These are phyloP conservation scores for Pseudogymnoascus sp. DNA, from an alignment of 2,329 filamentous ascomycete genomes.

Conservation along the genomic window DNA sequence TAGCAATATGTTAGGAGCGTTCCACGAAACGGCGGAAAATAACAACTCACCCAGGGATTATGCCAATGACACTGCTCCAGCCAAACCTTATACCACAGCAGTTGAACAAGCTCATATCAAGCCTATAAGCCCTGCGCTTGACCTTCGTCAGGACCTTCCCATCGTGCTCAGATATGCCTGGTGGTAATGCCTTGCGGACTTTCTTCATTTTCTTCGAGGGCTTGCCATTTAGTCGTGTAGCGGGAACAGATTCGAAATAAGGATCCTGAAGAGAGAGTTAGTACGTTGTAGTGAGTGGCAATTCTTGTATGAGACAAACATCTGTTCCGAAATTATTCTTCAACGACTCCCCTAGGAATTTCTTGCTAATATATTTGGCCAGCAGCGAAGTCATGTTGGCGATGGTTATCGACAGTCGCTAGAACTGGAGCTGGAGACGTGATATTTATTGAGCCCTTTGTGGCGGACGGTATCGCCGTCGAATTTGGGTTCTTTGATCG, in stretches of 20 bases:
- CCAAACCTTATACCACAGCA: conserved; percentile 78
- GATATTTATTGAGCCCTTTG: background rate
- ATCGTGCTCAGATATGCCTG: conserved; percentile 77
- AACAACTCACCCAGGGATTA: conserved; percentile 67
- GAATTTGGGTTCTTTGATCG: conserved; percentile 20
- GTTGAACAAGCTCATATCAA: conserved; percentile 80
- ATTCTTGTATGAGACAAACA: conserved; percentile 30
- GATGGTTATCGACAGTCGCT: background rate
- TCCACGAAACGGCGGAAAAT: conserved; percentile 16
- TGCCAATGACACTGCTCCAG: conserved; percentile 77
- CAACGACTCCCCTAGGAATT: conserved; percentile 48
- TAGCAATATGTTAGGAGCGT: conserved; percentile 18
- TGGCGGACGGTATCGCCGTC: conserved; percentile 17
- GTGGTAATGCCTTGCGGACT: conserved; percentile 74
- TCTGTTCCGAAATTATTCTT: conserved; percentile 52
- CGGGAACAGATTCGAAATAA: conserved; percentile 76
- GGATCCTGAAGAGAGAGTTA: conserved; percentile 57
- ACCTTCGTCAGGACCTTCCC: conserved; percentile 75
- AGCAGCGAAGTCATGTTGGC: conserved; percentile 45
- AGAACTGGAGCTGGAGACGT: background rate
- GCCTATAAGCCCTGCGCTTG: conserved; percentile 73
- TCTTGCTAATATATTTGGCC: conserved; percentile 49
- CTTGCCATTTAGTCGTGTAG: conserved; percentile 59
- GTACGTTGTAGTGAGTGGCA: conserved; percentile 13
- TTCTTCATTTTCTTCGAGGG: conserved; percentile 68